Conservation (phyloP, 1,284 basidiomycete genomes). For the Vanrija humicola region DNA sequence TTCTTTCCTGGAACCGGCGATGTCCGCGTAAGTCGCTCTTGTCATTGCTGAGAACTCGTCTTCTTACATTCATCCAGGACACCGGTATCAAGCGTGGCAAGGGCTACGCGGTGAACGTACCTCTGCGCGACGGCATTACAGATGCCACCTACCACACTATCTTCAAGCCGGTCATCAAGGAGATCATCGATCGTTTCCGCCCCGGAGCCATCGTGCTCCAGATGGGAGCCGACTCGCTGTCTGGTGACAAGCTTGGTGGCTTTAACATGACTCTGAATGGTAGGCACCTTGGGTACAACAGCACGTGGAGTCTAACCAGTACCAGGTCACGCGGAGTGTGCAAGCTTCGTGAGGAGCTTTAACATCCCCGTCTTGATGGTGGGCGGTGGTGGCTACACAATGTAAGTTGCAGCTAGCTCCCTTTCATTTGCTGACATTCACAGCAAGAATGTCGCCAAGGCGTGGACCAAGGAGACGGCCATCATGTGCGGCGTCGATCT, state of each 20-base stretch:
- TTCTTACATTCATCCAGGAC: slow-evolving; percentile 54
- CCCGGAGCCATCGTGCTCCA: slow-evolving; percentile 90
- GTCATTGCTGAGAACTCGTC: too few relatives aligned
- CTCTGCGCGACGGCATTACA: slow-evolving; percentile 87
- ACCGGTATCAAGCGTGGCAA: slow-evolving; percentile 79
- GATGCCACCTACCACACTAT: slow-evolving; percentile 71
- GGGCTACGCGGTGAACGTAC: slow-evolving; percentile 89
- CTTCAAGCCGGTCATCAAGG: slow-evolving; percentile 82
- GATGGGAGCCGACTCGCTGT: slow-evolving; percentile 91
- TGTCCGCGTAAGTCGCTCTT: slow-evolving; percentile 51
- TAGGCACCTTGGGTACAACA: slow-evolving; percentile 13
- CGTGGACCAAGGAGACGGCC: slow-evolving; percentile 97
- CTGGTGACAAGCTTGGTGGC: slow-evolving; percentile 92
- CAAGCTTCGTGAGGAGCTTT: slow-evolving; percentile 77
- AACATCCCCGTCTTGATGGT: slow-evolving; percentile 86
- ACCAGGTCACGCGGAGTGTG: slow-evolving; percentile 76
- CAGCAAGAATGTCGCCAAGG: slow-evolving; percentile 82
- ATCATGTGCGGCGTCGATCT: slow-evolving; percentile 86
- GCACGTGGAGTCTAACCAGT: not conserved
- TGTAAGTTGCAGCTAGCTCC: slow-evolving; percentile 23
- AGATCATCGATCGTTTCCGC: slow-evolving; percentile 83
- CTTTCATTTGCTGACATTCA: slow-evolving; percentile 45
- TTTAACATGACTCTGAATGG: slow-evolving; percentile 96
- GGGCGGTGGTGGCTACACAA: slow-evolving; percentile 93
- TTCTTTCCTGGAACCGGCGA: slow-evolving; percentile 95